Conservation (phyloP, 495 filamentous ascomycete species). For the Pseudevernia furfuracea region DNA sequence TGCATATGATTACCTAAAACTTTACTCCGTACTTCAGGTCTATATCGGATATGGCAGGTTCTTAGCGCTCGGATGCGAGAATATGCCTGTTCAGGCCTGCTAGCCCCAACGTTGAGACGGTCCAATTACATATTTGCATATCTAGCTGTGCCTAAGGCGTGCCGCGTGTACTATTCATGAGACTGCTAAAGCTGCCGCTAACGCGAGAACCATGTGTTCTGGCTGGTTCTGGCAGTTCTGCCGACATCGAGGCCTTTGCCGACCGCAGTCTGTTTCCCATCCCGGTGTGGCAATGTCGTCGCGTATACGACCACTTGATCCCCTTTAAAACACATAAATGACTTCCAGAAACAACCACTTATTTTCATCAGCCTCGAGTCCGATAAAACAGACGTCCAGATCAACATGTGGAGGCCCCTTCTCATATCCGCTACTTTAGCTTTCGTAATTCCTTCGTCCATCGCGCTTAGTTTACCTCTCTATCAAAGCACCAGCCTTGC, state of each 20-base stretch:
- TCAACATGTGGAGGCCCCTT: background rate
- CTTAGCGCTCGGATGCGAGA: too few species aligned
- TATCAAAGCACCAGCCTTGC: background rate
- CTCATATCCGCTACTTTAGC: background rate
- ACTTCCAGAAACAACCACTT: background rate
- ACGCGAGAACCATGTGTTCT: background rate
- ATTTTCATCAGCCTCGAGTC: background rate
- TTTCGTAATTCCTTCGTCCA: background rate
- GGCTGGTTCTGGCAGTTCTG: too few species aligned
- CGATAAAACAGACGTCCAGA: too few species aligned
- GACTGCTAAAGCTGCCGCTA: too few species aligned
- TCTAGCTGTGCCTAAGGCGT: too few species aligned
- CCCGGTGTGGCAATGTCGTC: background rate
- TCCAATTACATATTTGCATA: too few species aligned
- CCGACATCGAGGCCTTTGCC: background rate
- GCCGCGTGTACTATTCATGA: too few species aligned
- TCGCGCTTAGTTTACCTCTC: background rate
- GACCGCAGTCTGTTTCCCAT: background rate
- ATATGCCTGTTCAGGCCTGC: too few species aligned
- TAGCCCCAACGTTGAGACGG: too few species aligned
- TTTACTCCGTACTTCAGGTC: too few species aligned
- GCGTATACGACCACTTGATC: background rate
- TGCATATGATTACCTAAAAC: too few species aligned
- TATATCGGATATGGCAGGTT: too few species aligned
- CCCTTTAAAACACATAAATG: background rate